Percentiles rank a stretch among this genome's conserved stretches.
These are phyloP conservation scores for Arabidopsis suecica DNA, from an alignment of 345 rosid genomes.

Conservation along the genomic window DNA sequence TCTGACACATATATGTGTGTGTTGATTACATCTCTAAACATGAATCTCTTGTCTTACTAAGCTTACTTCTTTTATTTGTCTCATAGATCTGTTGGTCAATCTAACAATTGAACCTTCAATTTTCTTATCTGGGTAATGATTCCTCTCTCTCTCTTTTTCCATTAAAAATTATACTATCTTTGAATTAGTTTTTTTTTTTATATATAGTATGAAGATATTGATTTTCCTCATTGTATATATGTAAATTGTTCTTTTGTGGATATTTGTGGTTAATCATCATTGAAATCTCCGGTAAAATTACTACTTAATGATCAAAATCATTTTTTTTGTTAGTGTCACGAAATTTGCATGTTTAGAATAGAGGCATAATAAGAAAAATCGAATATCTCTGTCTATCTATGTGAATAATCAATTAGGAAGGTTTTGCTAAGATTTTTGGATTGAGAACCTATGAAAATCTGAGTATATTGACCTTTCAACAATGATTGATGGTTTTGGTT, in stretches of 20 bases:
- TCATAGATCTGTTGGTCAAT: conserved; percentile 33
- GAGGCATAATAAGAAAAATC: neutral
- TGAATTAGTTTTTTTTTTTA: neutral
- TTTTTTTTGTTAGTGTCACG: neutral
- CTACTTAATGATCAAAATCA: neutral
- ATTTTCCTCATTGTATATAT: neutral
- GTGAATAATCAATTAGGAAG: neutral
- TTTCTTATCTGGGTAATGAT: conserved; percentile 13
- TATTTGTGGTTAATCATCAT: neutral
- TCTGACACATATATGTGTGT: neutral
- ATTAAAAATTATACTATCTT: neutral
- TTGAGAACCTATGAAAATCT: no score
- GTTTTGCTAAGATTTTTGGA: neutral
- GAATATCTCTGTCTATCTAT: neutral
- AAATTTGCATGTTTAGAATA: neutral
- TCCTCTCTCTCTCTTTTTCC: neutral
- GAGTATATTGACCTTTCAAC: neutral
- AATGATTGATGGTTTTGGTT: neutral
- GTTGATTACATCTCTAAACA: conserved; percentile 13
- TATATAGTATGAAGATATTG: neutral
- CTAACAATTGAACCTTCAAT: conserved; percentile 19
- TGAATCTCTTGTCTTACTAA: conserved; percentile 9
- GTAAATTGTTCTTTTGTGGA: neutral
- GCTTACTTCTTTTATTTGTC: conserved; percentile 10
- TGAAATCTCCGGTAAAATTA: neutral